Base-by-base conservation (phyloP, 1,139 yeast genomes). In the Ogataea hybrid region DNA sequence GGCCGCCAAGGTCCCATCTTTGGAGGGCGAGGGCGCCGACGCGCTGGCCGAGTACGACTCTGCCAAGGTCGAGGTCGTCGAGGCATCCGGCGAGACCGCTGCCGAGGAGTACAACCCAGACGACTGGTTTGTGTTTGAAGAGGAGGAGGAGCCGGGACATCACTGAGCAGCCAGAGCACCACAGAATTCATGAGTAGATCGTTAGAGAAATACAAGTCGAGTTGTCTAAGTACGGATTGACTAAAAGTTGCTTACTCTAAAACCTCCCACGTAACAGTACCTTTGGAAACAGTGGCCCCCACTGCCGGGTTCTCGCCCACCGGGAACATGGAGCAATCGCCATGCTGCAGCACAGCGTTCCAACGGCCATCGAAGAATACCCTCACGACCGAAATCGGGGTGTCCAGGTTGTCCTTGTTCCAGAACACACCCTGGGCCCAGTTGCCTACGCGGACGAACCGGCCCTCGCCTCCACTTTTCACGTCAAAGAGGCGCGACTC, bases 71-170 rank as follows among this genome's bases (percentile, higher is more conserved):
- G 95, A 87, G 65, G 84, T 85, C 53, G 65, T 68, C 35, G 61
- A 71, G 43, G 68, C 70, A 52, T 68, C 70, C 35, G 69, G 72
- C 43, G 70, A 73, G 45, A 75, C 69, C 49, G 70, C 64, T 48
- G 62, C 65, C 44, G 52, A 48, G 48, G 62, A 58, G 44, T 59
- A 59, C 56, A 57, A 54, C 38, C 59, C 63, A 36, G 95, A 84
- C 67, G 90, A 85, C 71, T 83, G 89, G 89, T 79, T 83, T 58
- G 90, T 83, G 48, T 82, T 82, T 69, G 92, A 77, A 70, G 90
- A 83, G 70, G 85, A 80, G 51, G 87, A 79, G 61, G 90, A 79
- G 59, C 53, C 51, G 39, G 69, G 64, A 49, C 77, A 74, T 61
- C 86, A 81, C 62, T 68, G 68, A 54, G 47, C 25, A 35, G 18